These are phyloP conservation scores for Populus pruinosa DNA, from an alignment of 345 rosid genomes.

Conservation along the genomic window DNA sequence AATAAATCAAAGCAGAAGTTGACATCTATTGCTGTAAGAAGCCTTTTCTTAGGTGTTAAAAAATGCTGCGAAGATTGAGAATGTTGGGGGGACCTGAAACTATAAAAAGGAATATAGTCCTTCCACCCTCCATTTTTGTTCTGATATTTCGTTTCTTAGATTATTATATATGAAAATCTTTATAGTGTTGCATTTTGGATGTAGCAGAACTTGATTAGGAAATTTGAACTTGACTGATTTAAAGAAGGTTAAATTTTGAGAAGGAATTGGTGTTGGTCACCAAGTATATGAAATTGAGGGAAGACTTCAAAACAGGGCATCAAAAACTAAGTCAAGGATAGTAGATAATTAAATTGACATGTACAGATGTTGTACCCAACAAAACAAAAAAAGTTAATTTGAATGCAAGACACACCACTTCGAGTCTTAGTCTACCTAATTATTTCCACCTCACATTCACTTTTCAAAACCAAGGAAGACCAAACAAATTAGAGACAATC, in stretches of 20 bases:
- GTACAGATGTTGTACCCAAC: neutral
- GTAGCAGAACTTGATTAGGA: neutral
- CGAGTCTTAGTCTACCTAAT: neutral
- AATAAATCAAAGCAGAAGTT: neutral
- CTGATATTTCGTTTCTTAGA: neutral
- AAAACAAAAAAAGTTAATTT: no score
- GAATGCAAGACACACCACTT: neutral
- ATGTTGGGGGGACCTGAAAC: neutral
- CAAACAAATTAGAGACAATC: neutral
- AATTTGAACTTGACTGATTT: neutral
- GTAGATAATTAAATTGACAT: no score
- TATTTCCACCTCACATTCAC: neutral
- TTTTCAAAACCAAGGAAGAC: neutral
- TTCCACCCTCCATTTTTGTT: neutral
- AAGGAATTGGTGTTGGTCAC: neutral
- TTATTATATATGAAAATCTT: neutral
- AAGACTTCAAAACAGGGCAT: neutral
- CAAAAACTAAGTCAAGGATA: neutral
- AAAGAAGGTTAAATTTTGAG: neutral
- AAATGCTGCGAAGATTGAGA: neutral
- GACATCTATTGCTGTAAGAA: neutral
- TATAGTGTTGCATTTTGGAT: neutral
- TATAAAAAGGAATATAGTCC: neutral
- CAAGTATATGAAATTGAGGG: neutral
- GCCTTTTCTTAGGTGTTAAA: neutral